Evolutionary conservation across 2,329 filamentous ascomycete genomes (phyloP).

Genomic region (Microascus cirrosus): DNA sequence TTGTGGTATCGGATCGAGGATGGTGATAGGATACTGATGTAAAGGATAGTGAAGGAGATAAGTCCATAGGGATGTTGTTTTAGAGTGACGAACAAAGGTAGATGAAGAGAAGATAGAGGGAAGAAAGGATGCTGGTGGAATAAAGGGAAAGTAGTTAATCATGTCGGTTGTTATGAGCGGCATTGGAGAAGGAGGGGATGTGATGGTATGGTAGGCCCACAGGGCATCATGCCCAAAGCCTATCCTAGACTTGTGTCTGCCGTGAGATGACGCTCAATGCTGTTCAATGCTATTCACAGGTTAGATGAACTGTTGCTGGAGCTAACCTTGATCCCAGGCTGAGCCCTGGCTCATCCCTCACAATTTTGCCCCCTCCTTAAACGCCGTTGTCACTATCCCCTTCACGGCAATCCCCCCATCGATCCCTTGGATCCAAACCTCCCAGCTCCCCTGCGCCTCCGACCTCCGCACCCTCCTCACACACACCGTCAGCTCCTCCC

Average conservation of each 20-base stretch:
- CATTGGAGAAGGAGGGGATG: not conserved
- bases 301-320: too few species aligned
- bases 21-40: too few species aligned
- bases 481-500: conserved; percentile 61
- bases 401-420: conserved; percentile 54
- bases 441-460: conserved; percentile 35
- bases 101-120: not conserved
- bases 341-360: not conserved
- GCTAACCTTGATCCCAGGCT: too few species aligned
- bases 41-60: too few species aligned
- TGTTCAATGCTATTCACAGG: not conserved
- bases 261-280: not conserved
- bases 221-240: too few species aligned
- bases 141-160: not conserved
- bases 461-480: conserved; percentile 33
- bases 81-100: not conserved
- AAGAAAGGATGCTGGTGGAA: not conserved
- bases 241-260: not conserved
- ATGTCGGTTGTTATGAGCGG: not conserved
- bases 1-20: too few species aligned
- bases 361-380: not conserved
- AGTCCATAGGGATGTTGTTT: too few species aligned
- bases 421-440: conserved; percentile 54
- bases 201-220: not conserved
- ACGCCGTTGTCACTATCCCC: conserved; percentile 26